phyloP scores from a whole-genome alignment of 495 filamentous ascomycete genomes.

The Neurospora pannonica region DNA sequence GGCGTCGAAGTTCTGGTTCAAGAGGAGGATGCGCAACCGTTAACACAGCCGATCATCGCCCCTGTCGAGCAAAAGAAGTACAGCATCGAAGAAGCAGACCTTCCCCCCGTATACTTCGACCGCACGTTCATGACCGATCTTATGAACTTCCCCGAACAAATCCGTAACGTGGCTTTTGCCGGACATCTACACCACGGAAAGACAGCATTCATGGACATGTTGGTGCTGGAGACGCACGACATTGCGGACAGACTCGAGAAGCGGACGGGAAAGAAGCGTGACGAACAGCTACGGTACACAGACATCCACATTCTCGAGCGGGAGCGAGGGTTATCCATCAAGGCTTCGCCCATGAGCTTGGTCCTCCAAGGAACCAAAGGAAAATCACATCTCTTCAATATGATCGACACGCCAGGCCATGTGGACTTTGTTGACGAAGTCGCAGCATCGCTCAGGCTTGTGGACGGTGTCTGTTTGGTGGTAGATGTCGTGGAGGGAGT shows the following conservation, averaged over 20 bases:
- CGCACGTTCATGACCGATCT: constrained; percentile 88
- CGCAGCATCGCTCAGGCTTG: constrained; percentile 74
- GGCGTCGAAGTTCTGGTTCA: constrained; percentile 94
- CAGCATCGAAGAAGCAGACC: constrained; percentile 79
- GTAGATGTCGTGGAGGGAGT: constrained; percentile 98
- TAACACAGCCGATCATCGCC: constrained; percentile 87
- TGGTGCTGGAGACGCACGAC: constrained; percentile 90
- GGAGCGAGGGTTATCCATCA: constrained; percentile 86
- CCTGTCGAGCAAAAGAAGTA: constrained; percentile 94
- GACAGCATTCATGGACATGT: constrained; percentile 97
- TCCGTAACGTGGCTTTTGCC: constrained; percentile 81
- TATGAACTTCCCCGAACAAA: constrained; percentile 91
- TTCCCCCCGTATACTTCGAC: constrained; percentile 79
- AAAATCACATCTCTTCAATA: constrained; percentile 94
- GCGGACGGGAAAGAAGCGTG: constrained; percentile 67
- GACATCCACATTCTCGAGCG: constrained; percentile 84
- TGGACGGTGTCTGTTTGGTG: constrained; percentile 84
- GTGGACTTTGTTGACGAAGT: constrained; percentile 98
- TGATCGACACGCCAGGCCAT: constrained; percentile 93
- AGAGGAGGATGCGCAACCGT: constrained; percentile 91
- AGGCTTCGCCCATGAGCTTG: constrained; percentile 88
- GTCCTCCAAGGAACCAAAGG: constrained; percentile 78
- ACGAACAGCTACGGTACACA: constrained; percentile 91
- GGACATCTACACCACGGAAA: constrained; percentile 97
- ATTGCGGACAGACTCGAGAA: constrained; percentile 67